A percentile compares a stretch with the other conserved stretches of the same genome.
These are phyloP conservation scores for Coemansia sp. DNA, from an alignment of 192 early-diverging fungal genomes.

Conservation along the genomic window DNA sequence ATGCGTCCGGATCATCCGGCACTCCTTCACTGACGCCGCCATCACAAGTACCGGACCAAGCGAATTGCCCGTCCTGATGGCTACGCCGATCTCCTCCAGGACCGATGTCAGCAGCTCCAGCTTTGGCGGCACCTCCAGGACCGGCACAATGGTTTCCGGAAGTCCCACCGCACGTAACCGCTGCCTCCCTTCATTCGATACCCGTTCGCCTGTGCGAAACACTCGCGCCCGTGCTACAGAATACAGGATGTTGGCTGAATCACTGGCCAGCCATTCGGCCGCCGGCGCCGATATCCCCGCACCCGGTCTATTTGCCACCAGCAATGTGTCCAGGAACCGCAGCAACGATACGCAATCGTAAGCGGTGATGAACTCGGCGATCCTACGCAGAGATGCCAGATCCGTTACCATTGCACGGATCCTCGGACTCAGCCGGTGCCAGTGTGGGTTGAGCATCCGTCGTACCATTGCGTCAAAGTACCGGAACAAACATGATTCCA, in stretches of 20 bases:
- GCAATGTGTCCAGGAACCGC: conserved; percentile 80
- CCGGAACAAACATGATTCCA: conserved; percentile 83
- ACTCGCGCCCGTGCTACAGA: conserved; percentile 59
- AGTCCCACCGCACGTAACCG: conserved; percentile 55
- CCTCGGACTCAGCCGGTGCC: conserved; percentile 77
- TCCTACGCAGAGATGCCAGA: conserved; percentile 66
- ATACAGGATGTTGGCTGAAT: conserved; percentile 82
- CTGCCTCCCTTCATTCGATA: not conserved
- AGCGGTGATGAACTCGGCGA: conserved; percentile 73
- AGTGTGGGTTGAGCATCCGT: conserved; percentile 77
- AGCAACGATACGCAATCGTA: conserved; percentile 92
- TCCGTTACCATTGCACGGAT: conserved; percentile 78
- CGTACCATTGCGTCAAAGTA: conserved; percentile 82
- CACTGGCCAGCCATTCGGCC: conserved; percentile 79
- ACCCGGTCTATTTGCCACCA: conserved; percentile 58
- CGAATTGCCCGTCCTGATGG: conserved; percentile 1
- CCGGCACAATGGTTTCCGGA: conserved; percentile 66
- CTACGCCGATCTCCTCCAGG: conserved; percentile 70
- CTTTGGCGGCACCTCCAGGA: conserved; percentile 92
- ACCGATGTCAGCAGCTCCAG: conserved; percentile 73
- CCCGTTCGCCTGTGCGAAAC: conserved; percentile 27
- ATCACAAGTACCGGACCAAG: conserved; percentile 37
- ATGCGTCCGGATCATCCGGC: conserved; percentile 27
- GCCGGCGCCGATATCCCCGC: conserved; percentile 38
- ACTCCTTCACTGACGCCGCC: conserved; percentile 26